A percentile compares a stretch with the other conserved stretches of the same genome.
phyloP scores from a whole-genome alignment of 2,329 filamentous ascomycete species.

The Aspergillus sp. region DNA sequence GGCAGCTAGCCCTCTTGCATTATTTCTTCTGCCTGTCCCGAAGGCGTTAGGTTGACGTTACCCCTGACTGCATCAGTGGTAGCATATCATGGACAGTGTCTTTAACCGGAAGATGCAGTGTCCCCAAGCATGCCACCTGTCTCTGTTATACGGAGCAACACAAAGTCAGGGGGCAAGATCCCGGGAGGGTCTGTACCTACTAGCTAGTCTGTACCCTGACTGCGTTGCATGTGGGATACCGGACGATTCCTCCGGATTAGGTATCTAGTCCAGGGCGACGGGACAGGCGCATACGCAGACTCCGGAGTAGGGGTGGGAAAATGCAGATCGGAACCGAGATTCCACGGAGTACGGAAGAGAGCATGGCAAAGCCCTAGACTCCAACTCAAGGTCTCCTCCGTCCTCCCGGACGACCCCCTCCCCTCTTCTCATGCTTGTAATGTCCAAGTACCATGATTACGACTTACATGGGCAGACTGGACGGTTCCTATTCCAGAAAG shows the following conservation, averaged over 20 bases:
- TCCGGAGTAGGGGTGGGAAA: not conserved
- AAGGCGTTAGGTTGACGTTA: constrained; percentile 7
- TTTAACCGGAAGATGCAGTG: not conserved
- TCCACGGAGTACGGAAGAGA: not conserved
- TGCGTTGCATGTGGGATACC: constrained; percentile 3
- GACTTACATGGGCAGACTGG: constrained; percentile 23
- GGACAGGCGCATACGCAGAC: constrained; percentile 13
- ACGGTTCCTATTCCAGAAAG: constrained; percentile 30
- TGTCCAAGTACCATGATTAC: constrained; percentile 16
- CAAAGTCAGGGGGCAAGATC: not conserved
- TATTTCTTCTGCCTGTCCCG: constrained; percentile 9
- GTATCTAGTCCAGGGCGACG: constrained; percentile 13
- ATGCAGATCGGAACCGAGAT: constrained; percentile 10
- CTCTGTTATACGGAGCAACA: not conserved
- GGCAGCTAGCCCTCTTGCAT: not conserved
- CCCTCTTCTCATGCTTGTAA: constrained; percentile 5
- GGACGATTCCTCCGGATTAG: constrained; percentile 8
- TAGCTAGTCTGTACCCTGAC: not conserved
- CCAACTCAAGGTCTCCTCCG: not conserved
- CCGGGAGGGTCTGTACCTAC: not conserved
- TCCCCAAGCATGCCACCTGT: not conserved
- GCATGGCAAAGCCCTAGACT: constrained; percentile 1
- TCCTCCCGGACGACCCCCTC: not conserved
- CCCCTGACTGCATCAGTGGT: not conserved
- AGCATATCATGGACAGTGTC: not conserved